Conservation (phyloP, 1,284 basidiomycete species). For the Taiwanofungus camphoratus region DNA sequence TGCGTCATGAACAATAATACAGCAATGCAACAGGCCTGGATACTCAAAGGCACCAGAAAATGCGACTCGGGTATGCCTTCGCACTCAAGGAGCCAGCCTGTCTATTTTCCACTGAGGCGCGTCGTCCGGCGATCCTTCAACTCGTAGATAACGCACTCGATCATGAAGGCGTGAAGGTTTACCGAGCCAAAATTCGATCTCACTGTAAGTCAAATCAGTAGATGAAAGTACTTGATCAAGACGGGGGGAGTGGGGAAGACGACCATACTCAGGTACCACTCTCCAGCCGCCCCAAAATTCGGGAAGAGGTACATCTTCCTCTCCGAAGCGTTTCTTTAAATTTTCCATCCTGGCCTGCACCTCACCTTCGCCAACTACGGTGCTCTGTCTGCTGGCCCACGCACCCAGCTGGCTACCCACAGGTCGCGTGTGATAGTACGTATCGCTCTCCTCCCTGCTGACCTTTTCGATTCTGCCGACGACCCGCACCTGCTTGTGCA, state of each 20-base stretch:
- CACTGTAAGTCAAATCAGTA: conserved; percentile 30
- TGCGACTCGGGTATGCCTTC: no score
- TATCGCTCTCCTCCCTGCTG: conserved; percentile 62
- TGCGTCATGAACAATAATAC: no score
- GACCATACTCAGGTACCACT: conserved; percentile 77
- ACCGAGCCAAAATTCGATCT: conserved; percentile 92
- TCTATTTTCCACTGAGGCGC: conserved; percentile 66
- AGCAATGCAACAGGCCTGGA: no score
- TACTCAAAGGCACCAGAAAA: no score
- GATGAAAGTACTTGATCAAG: not conserved
- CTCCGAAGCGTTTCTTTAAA: conserved; percentile 56
- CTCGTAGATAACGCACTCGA: conserved; percentile 73
- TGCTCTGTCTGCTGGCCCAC: conserved; percentile 88
- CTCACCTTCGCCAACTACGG: conserved; percentile 66
- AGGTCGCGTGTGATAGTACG: conserved; percentile 84
- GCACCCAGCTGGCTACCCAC: conserved; percentile 85
- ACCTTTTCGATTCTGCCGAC: conserved; percentile 84
- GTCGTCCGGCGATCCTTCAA: conserved; percentile 44
- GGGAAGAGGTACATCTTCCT: conserved; percentile 68
- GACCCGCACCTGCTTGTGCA: conserved; percentile 79
- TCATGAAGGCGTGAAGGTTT: conserved; percentile 89
- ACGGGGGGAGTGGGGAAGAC: conserved; percentile 1
- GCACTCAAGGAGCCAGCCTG: conserved; percentile 59
- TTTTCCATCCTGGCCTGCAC: conserved; percentile 59
- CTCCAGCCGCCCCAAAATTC: conserved; percentile 97